Conservation (phyloP, 768 basidiomycete genomes). For the Phylloporus scabripes region DNA sequence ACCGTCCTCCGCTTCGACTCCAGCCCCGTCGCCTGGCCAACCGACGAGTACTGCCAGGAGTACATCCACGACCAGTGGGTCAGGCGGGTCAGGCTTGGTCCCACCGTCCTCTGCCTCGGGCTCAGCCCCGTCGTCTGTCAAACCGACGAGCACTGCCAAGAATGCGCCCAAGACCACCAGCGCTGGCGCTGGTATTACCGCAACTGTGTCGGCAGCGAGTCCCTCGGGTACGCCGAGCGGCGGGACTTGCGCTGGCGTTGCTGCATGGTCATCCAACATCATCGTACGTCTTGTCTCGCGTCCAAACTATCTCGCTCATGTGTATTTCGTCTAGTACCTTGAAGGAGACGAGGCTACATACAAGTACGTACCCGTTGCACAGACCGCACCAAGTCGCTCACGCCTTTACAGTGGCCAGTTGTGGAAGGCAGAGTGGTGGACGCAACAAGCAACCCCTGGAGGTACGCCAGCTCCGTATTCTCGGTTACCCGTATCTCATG, state of each 20-base stretch:
- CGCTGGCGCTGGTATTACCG: neutral
- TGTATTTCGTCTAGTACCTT: conserved; percentile 33
- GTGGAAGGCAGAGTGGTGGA: conserved; percentile 19
- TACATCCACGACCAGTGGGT: neutral
- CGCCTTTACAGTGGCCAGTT: neutral
- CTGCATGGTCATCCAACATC: conserved; percentile 35
- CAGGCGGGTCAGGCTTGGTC: neutral
- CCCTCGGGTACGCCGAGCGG: conserved; percentile 3
- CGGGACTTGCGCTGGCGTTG: conserved; percentile 37
- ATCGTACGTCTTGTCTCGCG: conserved; percentile 30
- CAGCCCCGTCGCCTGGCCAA: neutral
- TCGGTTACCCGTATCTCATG: neutral
- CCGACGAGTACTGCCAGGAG: conserved; percentile 1
- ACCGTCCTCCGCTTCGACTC: neutral
- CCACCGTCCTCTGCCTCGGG: neutral
- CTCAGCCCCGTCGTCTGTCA: neutral
- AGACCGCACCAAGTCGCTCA: neutral
- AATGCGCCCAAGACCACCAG: conserved; percentile 6
- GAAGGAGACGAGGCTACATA: conserved; percentile 39
- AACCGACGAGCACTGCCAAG: conserved; percentile 4
- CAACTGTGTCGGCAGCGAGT: neutral
- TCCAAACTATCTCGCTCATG: neutral
- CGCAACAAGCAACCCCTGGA: conserved; percentile 4
- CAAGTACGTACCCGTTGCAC: conserved; percentile 25
- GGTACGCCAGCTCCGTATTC: neutral